These are phyloP conservation scores for Diaporthe ampelina DNA, from an alignment of 2,329 filamentous ascomycete species.

Conservation along the genomic window DNA sequence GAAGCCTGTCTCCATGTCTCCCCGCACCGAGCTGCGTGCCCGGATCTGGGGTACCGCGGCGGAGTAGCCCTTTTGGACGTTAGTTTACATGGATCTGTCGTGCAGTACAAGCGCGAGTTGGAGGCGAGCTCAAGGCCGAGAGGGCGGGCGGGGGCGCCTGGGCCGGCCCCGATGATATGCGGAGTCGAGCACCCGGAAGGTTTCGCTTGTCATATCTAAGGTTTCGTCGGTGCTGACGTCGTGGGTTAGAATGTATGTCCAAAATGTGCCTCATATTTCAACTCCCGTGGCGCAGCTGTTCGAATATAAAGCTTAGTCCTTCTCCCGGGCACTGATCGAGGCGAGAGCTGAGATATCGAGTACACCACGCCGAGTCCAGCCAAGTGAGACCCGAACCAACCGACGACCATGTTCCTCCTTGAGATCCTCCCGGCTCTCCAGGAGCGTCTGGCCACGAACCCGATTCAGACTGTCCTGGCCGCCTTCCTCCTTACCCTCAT, in stretches of 20 bases:
- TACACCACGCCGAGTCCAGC: not conserved
- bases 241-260: too few species aligned
- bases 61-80: slow-evolving; percentile 20
- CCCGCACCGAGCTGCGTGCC: not conserved
- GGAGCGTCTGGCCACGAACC: not conserved
- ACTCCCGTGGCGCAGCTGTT: not conserved
- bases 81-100: not conserved
- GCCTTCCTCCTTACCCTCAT: slow-evolving; percentile 47
- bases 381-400: not conserved
- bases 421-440: slow-evolving; percentile 1
- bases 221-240: not conserved
- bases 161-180: slow-evolving; percentile 20
- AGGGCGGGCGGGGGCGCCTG: not conserved
- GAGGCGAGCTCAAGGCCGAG: not conserved
- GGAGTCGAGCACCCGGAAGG: not conserved
- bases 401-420: not conserved
- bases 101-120: not conserved
- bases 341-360: not conserved
- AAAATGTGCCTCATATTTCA: too few species aligned
- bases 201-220: not conserved
- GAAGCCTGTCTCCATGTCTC: not conserved
- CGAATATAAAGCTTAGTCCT: not conserved
- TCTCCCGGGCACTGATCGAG: not conserved
- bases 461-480: slow-evolving; percentile 8
- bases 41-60: not conserved